Evolutionary conservation across 345 rosid genomes (phyloP), one percentile per base, ranked within the genome.

Genomic region (Cardamine resedifolia): DNA sequence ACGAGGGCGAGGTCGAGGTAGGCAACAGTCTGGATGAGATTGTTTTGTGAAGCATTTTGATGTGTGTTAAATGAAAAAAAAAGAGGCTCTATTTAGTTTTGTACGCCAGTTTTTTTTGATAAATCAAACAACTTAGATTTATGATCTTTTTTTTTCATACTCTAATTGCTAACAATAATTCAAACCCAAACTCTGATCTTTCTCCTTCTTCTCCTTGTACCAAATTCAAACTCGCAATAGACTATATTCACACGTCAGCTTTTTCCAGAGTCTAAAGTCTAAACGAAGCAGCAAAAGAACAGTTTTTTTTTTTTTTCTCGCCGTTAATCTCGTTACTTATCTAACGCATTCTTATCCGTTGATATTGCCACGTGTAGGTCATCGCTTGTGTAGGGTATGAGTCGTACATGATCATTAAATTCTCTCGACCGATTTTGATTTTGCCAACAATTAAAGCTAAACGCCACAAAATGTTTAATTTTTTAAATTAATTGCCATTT

Each of bases 1-100:
- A 6, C 81, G 85, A 43, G 78, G 87, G 11, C 67, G 87, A 65
- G 84, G 83, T 24, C 74, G 87, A 71, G 85, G 83, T 12, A 20
- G 83, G 55, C 72, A 73, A 21, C 53, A 77, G 28, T 45, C 71
- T 44, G 63, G 44, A 64, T 82, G 78, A 72, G 57, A 49, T 47
- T 38, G 49, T 47, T 16, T 30, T 57, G 51, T 38, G 52, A 45
- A 69, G 52, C 53, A 45, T 62, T 48, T 28, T 70, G 45, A 51
- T 63, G 64, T 67, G 28, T 47, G 3, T 19, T 34, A n/a, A n/a
- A n/a, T n/a, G n/a, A 47, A 43, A 4, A 44, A 44, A 36, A n/a
- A 63, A 12, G 20, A 69, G 30, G 7, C 43, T 76, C 12, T 55
- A 62, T 28, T 34, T 70, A 24, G 34, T 41, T 68, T 44, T 39